Evolutionary conservation across 768 basidiomycete species (phyloP), one percentile per base, ranked within the genome.

Genomic region (Boletus rubropictus): DNA sequence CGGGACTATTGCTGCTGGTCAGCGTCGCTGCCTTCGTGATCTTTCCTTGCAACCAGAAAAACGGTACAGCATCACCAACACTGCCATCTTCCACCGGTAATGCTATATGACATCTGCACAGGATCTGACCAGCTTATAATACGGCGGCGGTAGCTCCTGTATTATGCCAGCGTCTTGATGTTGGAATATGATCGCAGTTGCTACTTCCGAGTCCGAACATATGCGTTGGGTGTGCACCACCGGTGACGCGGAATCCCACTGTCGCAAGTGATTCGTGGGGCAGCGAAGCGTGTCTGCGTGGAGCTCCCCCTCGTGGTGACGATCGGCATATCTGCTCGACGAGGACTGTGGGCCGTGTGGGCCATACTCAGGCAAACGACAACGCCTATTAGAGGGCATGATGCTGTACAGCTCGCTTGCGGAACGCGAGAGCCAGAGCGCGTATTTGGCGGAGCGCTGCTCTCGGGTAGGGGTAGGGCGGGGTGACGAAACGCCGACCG

Each of bases 71-170:
- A 34, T 20, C 46, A n/a, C n/a, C n/a, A 40, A 34, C 18, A 32
- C 39, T n/a, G 28, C 47, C 27, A 6, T 39, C 31, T 40, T 25
- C 29, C 18, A 39, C n/a, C 11, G 18, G 18, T 11, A 39, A 38
- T 9, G 7, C 17, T 35, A 34, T 40, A 10, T 25, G 24, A 33
- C 36, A 20, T 41, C 43, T 34, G 2, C 35, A 11, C 7, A 40
- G 2, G 44, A 46, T 41, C 31, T 7, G 37, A 42, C 35, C 22
- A 54, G 27, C 32, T 52, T 53, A 48, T 56, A 53, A 40, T 64
- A 65, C 7, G 63, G 63, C 14, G 63, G 63, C 1, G 63, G 63
- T 17, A 53, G 32, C 31, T 64, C 64, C 17, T 52, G 43, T 48
- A 54, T 46, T 42, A 34, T 27, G 4, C 47, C 52, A 2, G 51